Percentiles rank a stretch among this genome's conserved stretches.
phyloP scores from a whole-genome alignment of 306 rosid genomes.

The Ammopiptanthus mongolicus region DNA sequence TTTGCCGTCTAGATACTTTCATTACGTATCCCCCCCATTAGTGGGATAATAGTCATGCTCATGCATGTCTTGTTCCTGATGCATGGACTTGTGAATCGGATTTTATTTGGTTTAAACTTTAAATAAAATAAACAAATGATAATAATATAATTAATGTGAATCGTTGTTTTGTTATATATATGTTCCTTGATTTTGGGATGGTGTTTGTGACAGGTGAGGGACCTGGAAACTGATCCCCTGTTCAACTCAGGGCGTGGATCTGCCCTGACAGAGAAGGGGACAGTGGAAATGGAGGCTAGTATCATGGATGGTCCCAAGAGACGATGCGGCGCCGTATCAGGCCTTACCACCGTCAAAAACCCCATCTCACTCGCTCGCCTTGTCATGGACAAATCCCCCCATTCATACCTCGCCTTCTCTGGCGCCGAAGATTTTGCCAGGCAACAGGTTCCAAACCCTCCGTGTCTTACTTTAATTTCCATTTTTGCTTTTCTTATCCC shows the following conservation, averaged over 20 bases:
- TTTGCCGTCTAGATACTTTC: too few species aligned
- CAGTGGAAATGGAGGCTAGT: conserved; percentile 94
- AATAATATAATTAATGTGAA: background rate
- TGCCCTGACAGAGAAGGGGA: conserved; percentile 74
- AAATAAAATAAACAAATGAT: too few species aligned
- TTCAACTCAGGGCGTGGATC: conserved; percentile 97
- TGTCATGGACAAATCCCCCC: conserved; percentile 95
- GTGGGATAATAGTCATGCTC: background rate
- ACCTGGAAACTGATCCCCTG: conserved; percentile 75
- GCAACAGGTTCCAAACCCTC: conserved; percentile 47
- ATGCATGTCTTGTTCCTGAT: background rate
- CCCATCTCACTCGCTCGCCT: conserved; percentile 90
- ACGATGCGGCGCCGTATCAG: conserved; percentile 94
- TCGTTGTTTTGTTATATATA: background rate
- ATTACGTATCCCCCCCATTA: too few species aligned
- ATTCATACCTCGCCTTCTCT: conserved; percentile 81
- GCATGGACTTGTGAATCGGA: background rate
- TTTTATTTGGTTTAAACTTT: background rate
- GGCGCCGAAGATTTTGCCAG: conserved; percentile 91
- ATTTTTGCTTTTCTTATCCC: background rate
- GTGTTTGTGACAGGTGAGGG: conserved; percentile 48
- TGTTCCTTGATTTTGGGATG: background rate
- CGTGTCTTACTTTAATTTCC: background rate
- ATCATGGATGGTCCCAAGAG: conserved; percentile 88
- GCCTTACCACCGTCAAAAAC: conserved; percentile 71